Evolutionary conservation across 306 rosid genomes (phyloP).

Genomic region (Vigna radiata): DNA sequence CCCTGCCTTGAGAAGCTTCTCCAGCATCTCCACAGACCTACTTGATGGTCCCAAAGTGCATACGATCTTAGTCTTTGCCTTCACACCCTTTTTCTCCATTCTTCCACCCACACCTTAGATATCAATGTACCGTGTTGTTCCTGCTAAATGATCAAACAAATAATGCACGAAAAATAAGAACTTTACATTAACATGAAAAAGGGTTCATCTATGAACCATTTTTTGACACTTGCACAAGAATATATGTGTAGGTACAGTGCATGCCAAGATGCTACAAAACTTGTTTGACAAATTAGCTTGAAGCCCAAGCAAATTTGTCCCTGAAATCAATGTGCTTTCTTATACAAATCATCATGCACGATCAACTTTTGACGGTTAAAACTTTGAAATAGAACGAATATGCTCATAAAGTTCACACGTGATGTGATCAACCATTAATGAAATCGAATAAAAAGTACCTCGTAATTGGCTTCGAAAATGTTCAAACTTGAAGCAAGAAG

Average conservation of each 20-base stretch:
- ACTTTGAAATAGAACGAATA: conserved; percentile 22
- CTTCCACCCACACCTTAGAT: not conserved
- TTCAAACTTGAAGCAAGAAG: not conserved
- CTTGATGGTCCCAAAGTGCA: conserved; percentile 37
- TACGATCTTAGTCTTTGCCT: conserved; percentile 30
- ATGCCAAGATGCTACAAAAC: conserved; percentile 10
- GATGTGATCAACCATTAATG: not conserved
- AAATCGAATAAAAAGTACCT: not conserved
- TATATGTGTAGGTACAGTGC: not conserved
- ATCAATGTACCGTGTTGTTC: not conserved
- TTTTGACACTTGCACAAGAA: not conserved
- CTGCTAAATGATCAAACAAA: not conserved
- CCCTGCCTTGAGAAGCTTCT: conserved; percentile 42
- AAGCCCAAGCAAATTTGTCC: conserved; percentile 8
- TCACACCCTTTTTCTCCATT: not conserved
- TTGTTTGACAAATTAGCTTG: conserved; percentile 19
- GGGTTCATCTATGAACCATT: not conserved
- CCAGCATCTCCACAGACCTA: conserved; percentile 29
- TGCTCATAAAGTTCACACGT: conserved; percentile 16
- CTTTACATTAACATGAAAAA: not conserved
- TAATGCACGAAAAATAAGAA: not conserved
- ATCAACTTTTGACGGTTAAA: conserved; percentile 33
- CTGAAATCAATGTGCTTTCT: not conserved
- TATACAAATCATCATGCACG: not conserved
- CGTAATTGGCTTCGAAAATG: not conserved